phyloP scores from a whole-genome alignment of 345 rosid genomes.

The Lepidium africanum region DNA sequence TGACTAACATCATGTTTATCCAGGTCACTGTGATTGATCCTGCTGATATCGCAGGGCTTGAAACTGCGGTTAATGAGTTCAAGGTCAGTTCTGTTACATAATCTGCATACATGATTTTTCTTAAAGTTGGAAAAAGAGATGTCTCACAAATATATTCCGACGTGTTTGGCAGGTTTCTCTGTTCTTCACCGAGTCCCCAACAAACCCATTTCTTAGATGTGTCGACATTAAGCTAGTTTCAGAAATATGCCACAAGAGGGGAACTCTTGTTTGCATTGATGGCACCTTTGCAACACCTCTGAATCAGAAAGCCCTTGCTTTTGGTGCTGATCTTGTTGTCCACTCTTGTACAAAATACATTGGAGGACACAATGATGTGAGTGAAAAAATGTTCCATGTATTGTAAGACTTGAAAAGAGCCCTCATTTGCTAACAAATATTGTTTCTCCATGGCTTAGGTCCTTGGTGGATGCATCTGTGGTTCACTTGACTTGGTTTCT shows the following conservation, averaged over 20 bases:
- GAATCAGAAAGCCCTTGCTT: constrained; percentile 90
- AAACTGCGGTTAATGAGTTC: constrained; percentile 61
- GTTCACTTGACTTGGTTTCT: constrained; percentile 56
- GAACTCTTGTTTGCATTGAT: constrained; percentile 90
- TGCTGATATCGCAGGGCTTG: constrained; percentile 74
- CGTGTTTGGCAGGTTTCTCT: constrained; percentile 60
- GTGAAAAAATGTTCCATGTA: constrained; percentile 20
- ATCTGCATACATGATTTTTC: not conserved
- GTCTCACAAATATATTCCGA: not conserved
- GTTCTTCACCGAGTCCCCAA: constrained; percentile 92
- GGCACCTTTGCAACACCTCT: constrained; percentile 99
- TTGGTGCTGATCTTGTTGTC: constrained; percentile 92
- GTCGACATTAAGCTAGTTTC: constrained; percentile 89
- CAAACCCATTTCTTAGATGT: constrained; percentile 93
- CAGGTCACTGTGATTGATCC: constrained; percentile 97
- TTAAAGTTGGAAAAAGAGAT: not conserved
- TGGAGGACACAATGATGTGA: constrained; percentile 95
- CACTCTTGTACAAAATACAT: constrained; percentile 93
- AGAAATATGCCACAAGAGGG: constrained; percentile 76
- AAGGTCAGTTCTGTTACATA: constrained; percentile 41
- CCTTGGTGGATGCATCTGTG: constrained; percentile 92
- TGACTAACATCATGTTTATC: constrained; percentile 24
- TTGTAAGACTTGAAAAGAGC: not conserved
- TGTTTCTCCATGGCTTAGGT: constrained; percentile 43
- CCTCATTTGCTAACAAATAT: not conserved